Base-by-base conservation (phyloP, 1,139 yeast species). In the Candida pseudocylindracea region DNA sequence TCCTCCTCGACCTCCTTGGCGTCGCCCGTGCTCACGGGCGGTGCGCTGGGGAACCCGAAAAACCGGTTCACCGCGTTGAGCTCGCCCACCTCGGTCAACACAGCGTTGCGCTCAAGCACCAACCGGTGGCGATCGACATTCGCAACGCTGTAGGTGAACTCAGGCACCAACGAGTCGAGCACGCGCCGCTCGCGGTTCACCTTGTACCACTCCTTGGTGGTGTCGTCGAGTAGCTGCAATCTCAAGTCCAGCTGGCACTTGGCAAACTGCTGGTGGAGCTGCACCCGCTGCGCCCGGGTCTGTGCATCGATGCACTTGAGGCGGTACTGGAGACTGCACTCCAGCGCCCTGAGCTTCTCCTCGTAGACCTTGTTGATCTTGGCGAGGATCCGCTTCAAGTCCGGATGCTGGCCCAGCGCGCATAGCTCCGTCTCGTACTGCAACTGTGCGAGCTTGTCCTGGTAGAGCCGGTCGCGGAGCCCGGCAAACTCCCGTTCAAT, bases 141-240 rank as follows among this genome's bases (percentile, higher is more conserved):
- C 6, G 20, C 20, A 15, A 15, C 64, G 7, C 53, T 34, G 40
- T 45, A 58, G 32, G 48, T 49, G 41, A 44, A 58, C 38, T 60
- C 65, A 1, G 64, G 60, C 7, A 56, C 83, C 32, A 74, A 49
- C 41, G 72, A 68, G 49, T 85, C 96, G 69, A 83, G 63, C 35
- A 72, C 72, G 40, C 93, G 66, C 41, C 96, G 63, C 49, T 88
- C 98, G 44, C 75, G 71, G 51, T 85, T 85, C 44, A 85, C 78
- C 41, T 78, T 75, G 54, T 88, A 88, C 96, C 98, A 88, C 41
- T 71, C 64, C 32, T 79, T 69, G 2, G 96, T 85, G 5, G 93
- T 79, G 12, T 69, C 63, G 36, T 68, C 62, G 34, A 88, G 63
- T 58, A 81, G 60, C 28, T 60, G 57, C 36, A 65, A 64, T 39